Base-by-base conservation (phyloP, 331 rosid species). In the Telfairia occidentalis region DNA sequence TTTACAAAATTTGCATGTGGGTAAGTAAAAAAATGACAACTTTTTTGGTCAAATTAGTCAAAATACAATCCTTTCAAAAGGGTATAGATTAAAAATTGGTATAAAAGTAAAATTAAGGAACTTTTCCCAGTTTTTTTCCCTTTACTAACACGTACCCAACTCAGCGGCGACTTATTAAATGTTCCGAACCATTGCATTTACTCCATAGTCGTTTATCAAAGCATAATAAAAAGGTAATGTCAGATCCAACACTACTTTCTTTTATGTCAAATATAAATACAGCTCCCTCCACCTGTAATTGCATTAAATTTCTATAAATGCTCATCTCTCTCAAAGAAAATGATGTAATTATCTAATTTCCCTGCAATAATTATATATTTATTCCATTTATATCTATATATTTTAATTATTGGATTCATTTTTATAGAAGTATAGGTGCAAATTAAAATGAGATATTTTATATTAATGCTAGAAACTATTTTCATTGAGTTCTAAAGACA, bases 141-240 rank as follows among this genome's bases (percentile, higher is more conserved):
- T n/a, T n/a, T 76, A 74, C 73, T 72, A 75, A 67, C 65, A 2
- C 73, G 75, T 76, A 77, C 67, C 86, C 0, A 55, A 55, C 61
- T 0, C 40, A 7, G 42, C 8, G 58, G 57, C 26, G 45, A 80
- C 75, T 48, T 77, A 81, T 88, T 82, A 85, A 90, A 90, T 88
- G 90, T 86, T 38, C 7, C 55, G n/a, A 7, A 16, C 73, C 30
- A 5, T 60, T 30, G 85, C 89, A 86, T 82, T 87, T 73, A 87
- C 76, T 85, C 52, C 74, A 66, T 15, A 71, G 73, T 70, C 70
- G 21, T 80, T 40, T 60, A 35, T 43, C 79, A 35, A 40, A 19
- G 54, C 42, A 34, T 28, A 35, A 16, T 72, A 21, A 11, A 42
- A 16, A 38, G 23, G 29, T 53, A 30, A 34, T 46, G 75, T 70